phyloP scores from a whole-genome alignment of 768 basidiomycete genomes.

The Piloderma croceum region DNA sequence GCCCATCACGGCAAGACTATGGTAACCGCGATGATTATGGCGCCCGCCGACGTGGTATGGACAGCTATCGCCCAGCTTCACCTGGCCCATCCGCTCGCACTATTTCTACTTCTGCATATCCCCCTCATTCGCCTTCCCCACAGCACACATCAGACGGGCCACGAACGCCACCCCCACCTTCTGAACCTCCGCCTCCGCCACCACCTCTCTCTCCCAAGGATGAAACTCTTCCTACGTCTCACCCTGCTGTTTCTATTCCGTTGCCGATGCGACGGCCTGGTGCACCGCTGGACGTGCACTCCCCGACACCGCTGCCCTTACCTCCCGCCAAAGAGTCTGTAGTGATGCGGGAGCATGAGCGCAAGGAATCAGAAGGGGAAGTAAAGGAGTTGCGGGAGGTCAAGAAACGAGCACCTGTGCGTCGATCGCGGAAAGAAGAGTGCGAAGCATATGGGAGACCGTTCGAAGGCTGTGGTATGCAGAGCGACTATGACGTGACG shows the following conservation, averaged over 20 bases:
- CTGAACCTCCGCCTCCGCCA: constrained; percentile 16
- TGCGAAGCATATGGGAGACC: constrained; percentile 57
- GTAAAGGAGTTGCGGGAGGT: no score
- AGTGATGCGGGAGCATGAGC: no score
- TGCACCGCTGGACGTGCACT: constrained; percentile 42
- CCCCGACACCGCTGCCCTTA: constrained; percentile 34
- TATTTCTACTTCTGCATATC: no score
- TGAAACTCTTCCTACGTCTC: constrained; percentile 29
- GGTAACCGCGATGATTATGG: no score
- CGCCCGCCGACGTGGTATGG: no score
- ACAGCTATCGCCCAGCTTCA: no score
- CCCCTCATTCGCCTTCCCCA: no score
- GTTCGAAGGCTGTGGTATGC: constrained; percentile 65
- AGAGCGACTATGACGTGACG: constrained; percentile 73
- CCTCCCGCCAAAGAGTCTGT: no score
- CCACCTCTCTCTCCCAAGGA: constrained; percentile 22
- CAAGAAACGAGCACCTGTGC: constrained; percentile 38
- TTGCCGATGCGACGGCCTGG: constrained; percentile 40
- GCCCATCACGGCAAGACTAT: no score
- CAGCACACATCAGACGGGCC: no score
- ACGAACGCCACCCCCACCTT: constrained; percentile 13
- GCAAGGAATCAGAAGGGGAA: no score
- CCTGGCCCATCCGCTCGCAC: no score
- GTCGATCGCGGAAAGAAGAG: constrained; percentile 60
- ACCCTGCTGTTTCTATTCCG: constrained; percentile 35